Evolutionary conservation across 331 rosid genomes (phyloP).

Genomic region (Quercus lobata): DNA sequence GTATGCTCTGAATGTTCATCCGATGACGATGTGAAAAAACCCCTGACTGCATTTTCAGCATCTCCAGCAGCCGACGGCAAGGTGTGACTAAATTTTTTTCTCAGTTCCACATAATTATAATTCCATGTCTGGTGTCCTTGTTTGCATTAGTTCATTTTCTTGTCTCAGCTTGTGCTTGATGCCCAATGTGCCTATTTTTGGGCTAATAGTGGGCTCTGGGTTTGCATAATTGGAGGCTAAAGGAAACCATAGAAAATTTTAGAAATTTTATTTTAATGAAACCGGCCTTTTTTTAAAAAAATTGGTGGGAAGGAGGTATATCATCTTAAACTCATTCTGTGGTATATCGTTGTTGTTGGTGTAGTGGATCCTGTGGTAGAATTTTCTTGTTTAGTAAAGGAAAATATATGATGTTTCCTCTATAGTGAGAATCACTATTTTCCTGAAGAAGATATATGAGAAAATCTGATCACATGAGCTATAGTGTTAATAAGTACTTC

Average conservation of each 20-base stretch:
- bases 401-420: not conserved
- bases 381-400: not conserved
- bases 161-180: constrained; percentile 1
- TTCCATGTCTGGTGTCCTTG: not conserved
- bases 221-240: not conserved
- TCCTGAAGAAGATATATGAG: not conserved
- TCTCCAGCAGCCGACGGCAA: constrained; percentile 55
- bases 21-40: constrained; percentile 57
- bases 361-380: not conserved
- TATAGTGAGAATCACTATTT: not conserved
- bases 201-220: not conserved
- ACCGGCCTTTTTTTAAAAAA: not conserved
- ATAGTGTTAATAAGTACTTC: not conserved
- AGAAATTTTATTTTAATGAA: not conserved
- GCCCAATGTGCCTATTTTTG: not conserved
- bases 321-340: not conserved
- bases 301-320: no score
- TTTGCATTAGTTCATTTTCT: not conserved
- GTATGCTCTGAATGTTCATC: constrained; percentile 77
- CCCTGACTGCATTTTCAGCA: constrained; percentile 38
- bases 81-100: constrained; percentile 36
- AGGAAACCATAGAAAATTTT: not conserved
- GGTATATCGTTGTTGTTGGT: not conserved
- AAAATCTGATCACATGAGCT: not conserved
- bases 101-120: constrained; percentile 3